These are phyloP conservation scores for Sporothrix phasma DNA, from an alignment of 2,329 filamentous ascomycete species.

Conservation along the genomic window DNA sequence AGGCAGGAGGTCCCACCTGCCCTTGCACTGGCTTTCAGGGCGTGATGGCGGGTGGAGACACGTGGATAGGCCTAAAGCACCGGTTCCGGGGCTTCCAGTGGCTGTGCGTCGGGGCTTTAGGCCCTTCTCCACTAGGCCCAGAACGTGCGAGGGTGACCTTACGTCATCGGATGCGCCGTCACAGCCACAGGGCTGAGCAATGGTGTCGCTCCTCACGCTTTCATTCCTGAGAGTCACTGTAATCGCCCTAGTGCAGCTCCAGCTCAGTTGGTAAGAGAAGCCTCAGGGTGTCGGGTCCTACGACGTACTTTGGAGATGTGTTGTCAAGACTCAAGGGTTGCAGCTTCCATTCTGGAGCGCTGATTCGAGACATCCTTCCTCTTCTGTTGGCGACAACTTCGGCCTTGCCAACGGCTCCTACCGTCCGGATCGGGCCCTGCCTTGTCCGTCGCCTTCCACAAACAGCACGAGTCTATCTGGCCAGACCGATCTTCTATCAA, in stretches of 20 bases:
- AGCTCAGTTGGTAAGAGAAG: background rate
- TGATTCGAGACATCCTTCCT: too few relatives aligned
- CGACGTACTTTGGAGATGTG: too few relatives aligned
- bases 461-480: background rate
- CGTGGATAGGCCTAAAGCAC: background rate
- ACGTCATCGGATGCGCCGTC: slow-evolving; percentile 12
- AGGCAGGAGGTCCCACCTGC: background rate
- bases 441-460: too few relatives aligned
- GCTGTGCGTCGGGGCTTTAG: too few relatives aligned
- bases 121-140: background rate
- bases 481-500: background rate
- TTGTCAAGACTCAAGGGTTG: too few relatives aligned
- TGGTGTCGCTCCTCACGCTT: background rate
- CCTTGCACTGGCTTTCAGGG: background rate
- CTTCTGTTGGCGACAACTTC: too few relatives aligned
- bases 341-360: too few relatives aligned
- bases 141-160: background rate
- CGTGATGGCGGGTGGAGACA: background rate
- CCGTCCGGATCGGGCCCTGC: too few relatives aligned
- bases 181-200: slow-evolving; percentile 15
- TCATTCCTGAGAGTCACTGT: background rate
- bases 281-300: too few relatives aligned
- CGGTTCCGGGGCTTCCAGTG: background rate
- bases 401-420: too few relatives aligned
- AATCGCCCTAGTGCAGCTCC: background rate